phyloP scores from a whole-genome alignment of 305 asterid species.

The Fraxinus baroniana region DNA sequence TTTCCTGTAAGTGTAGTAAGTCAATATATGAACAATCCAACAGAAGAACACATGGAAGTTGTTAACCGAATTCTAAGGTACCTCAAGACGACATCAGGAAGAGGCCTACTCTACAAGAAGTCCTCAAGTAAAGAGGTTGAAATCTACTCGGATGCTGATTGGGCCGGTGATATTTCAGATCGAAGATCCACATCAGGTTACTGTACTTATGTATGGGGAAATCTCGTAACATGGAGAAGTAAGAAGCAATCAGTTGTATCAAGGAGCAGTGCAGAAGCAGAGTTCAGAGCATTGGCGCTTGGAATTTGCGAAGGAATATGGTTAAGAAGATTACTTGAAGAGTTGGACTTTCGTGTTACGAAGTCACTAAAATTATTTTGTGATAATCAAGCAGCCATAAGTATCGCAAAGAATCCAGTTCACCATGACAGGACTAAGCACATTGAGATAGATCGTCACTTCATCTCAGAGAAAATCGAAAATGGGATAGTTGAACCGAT shows the following conservation, averaged over 20 bases:
- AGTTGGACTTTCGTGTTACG: background rate
- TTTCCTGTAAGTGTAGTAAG: background rate
- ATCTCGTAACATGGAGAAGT: background rate
- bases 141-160: background rate
- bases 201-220: background rate
- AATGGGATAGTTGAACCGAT: background rate
- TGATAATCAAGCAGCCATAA: background rate
- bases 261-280: background rate
- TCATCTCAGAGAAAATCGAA: conserved; percentile 15
- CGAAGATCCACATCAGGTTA: background rate
- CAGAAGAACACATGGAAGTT: background rate
- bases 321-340: background rate
- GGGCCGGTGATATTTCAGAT: background rate
- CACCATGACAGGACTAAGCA: conserved; percentile 2
- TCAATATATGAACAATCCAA: background rate
- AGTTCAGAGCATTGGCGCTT: background rate
- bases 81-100: background rate
- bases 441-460: conserved; percentile 11
- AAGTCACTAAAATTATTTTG: too few relatives aligned
- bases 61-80: background rate
- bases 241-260: conserved; percentile 3
- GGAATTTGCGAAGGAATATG: conserved; percentile 12
- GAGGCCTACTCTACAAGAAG: background rate
- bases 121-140: background rate
- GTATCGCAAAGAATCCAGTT: background rate